Evolutionary conservation across 768 basidiomycete species (phyloP), one percentile per base, ranked within the genome.

Genomic region (Cyclocybe aegerita): DNA sequence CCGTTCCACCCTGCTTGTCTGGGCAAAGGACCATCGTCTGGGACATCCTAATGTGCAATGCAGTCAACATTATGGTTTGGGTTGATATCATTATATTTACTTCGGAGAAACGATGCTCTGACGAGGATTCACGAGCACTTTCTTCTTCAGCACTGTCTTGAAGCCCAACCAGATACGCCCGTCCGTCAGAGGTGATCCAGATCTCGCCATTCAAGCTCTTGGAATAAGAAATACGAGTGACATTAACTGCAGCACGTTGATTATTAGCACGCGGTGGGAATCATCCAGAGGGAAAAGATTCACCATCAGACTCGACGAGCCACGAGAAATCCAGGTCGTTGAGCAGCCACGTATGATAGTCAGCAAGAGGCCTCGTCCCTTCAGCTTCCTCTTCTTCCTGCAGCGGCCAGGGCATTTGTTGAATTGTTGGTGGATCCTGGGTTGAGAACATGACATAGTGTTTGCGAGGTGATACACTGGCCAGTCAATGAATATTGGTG

Each of bases 121-220:
- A 56, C 38, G 43, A 52, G 30, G 55, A 57, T 43, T 62, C 52
- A 9, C 61, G 50, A 12, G 57, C 51, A 43, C 52, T 59, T 30
- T 58, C 61, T 29, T 50, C 49, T 12, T 57, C 68, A 40, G 60
- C 56, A 45, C 60, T 69, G 53, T 83, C 82, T 43, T 73, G 72
- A 16, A 91, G 70, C 50, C 81, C 81, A 6, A 90, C 89, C 54
- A 91, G 80, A 62, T 93, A 93, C 8, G 79, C 88, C 60, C 90
- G 71, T 35, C 91, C 91, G 54, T 93, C 91, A 5, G 88, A 90
- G 2, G 90, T 90, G 41, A 90, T 79, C 91, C 91, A 93, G 0
- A 82, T 82, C 66, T 93, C 91, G 9, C 83, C 79, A 16, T 81
- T 81, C 16, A 81, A 79, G 3, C 70, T 61, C 48, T 80, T 76